Conservation (phyloP, 2,329 filamentous ascomycete genomes). For the Amauroascus niger region DNA sequence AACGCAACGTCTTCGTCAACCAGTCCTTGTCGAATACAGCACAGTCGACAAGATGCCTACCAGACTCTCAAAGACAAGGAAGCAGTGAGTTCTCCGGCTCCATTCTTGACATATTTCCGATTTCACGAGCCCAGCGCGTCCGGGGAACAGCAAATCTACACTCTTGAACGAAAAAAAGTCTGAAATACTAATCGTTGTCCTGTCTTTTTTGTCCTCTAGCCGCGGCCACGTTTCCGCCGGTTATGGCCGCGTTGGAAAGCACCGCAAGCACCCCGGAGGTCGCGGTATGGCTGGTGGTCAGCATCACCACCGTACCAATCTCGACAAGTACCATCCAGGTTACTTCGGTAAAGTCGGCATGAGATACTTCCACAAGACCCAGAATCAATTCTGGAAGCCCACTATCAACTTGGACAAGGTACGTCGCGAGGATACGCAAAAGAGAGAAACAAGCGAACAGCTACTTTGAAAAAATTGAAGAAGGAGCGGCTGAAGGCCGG, state of each 20-base stretch:
- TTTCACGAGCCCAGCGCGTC: not conserved
- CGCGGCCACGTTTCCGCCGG: slow-evolving; percentile 97
- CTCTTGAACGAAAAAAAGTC: not conserved
- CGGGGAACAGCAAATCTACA: not conserved
- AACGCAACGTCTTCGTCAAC: slow-evolving; percentile 30
- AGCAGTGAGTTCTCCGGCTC: slow-evolving; percentile 34
- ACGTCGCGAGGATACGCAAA: slow-evolving; percentile 28
- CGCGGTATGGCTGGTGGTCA: slow-evolving; percentile 93
- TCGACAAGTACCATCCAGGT: slow-evolving; percentile 92
- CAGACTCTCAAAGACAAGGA: slow-evolving; percentile 43
- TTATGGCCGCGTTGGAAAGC: slow-evolving; percentile 97
- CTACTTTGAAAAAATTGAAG: not conserved
- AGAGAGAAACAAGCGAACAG: not conserved
- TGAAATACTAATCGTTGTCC: slow-evolving; percentile 7
- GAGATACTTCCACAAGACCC: slow-evolving; percentile 93
- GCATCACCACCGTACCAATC: slow-evolving; percentile 94
- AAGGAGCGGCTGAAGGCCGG: not conserved
- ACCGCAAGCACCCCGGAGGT: slow-evolving; percentile 81
- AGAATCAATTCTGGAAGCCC: slow-evolving; percentile 97
- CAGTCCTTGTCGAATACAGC: slow-evolving; percentile 33
- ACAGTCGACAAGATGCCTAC: slow-evolving; percentile 43
- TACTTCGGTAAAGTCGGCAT: slow-evolving; percentile 98
- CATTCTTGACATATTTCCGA: not conserved
- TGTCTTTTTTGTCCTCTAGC: slow-evolving; percentile 39
- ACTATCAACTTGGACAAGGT: slow-evolving; percentile 99